Conservation (phyloP, 1,139 yeast species). For the Wickerhamiella infanticola region DNA sequence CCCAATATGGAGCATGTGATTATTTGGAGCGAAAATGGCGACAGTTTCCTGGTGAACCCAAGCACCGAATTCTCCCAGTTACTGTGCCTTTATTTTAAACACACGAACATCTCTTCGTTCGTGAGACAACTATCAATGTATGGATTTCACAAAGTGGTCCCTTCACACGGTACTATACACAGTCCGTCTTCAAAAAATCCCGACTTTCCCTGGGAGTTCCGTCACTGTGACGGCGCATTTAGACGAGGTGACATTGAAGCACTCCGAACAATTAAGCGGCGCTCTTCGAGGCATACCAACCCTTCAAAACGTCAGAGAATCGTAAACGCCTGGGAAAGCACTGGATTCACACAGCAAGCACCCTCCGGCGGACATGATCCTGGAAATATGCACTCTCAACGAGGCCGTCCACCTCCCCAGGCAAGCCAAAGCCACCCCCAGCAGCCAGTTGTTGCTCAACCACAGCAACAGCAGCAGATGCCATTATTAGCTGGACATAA, state of each 20-base stretch:
- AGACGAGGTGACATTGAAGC: constrained; percentile 58
- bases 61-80: constrained; percentile 31
- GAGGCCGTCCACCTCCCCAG: neutral
- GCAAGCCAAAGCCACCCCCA: neutral
- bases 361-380: neutral
- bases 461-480: neutral
- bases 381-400: neutral
- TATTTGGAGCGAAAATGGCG: constrained; percentile 60
- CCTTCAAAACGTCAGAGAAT: constrained; percentile 15
- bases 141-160: constrained; percentile 70
- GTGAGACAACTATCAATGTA: constrained; percentile 94
- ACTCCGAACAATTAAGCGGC: constrained; percentile 49
- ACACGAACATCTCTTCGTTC: constrained; percentile 86
- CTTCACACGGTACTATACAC: constrained; percentile 15
- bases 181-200: constrained; percentile 15
- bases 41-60: constrained; percentile 29
- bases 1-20: constrained; percentile 37
- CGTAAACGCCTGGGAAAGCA: neutral
- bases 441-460: neutral
- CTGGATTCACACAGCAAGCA: neutral
- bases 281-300: constrained; percentile 29
- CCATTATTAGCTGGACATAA: no score
- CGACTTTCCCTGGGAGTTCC: constrained; percentile 62
- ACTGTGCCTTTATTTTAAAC: constrained; percentile 87
- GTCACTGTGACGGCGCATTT: constrained; percentile 67